Percentiles rank a stretch among this genome's conserved stretches.
These are phyloP conservation scores for Dactylellina sp. DNA, from an alignment of 2,329 filamentous ascomycete genomes.

Conservation along the genomic window DNA sequence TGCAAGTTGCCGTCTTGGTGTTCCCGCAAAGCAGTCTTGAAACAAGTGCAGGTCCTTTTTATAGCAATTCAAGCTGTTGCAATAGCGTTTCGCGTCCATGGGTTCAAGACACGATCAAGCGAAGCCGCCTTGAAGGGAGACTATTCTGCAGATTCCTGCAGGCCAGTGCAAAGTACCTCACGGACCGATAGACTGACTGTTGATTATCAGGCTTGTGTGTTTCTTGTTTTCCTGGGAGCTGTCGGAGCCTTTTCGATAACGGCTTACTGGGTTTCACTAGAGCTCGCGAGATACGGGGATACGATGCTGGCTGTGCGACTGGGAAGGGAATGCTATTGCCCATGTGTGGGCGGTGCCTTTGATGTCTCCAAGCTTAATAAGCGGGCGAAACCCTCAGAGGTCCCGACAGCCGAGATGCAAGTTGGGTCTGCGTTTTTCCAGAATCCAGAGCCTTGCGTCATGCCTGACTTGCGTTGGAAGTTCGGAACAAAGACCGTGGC, in stretches of 20 bases:
- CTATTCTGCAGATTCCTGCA: conserved; percentile 25
- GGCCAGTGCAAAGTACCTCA: background rate
- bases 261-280: background rate
- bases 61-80: background rate
- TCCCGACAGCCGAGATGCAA: conserved; percentile 8
- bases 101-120: too few species aligned
- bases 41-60: conserved; percentile 8
- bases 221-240: background rate
- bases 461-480: conserved; percentile 37
- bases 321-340: background rate
- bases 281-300: background rate
- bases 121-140: conserved; percentile 28
- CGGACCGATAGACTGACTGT: conserved; percentile 4
- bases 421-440: conserved; percentile 20
- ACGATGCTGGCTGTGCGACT: conserved; percentile 17
- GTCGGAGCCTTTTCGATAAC: background rate
- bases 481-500: conserved; percentile 30
- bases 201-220: background rate
- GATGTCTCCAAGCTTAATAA: background rate
- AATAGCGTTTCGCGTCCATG: background rate
- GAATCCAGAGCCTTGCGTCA: conserved; percentile 35
- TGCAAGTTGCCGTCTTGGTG: conserved; percentile 7
- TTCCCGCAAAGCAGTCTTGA: background rate
- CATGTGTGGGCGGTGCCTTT: background rate
- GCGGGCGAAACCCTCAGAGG: background rate